Conservation (phyloP, 306 rosid species). For the Gillenia trifoliata region DNA sequence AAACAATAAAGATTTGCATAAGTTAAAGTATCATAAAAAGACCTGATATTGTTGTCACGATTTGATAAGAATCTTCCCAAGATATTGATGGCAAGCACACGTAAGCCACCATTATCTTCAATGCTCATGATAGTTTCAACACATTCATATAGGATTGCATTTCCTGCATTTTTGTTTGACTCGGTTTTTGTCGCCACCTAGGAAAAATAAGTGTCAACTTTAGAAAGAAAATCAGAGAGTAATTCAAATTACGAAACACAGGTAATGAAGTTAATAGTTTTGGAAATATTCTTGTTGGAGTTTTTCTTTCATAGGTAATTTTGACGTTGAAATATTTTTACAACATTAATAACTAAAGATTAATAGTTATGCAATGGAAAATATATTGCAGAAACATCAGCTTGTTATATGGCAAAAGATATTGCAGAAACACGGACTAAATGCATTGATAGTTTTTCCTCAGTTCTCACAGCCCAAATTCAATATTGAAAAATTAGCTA, state of each 20-base stretch:
- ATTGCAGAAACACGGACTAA: conserved; percentile 1
- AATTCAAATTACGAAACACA: conserved; percentile 2
- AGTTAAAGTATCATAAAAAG: conserved; percentile 8
- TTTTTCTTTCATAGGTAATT: not conserved
- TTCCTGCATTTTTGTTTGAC: conserved; percentile 94
- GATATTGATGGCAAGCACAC: conserved; percentile 95
- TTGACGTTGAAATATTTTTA: conserved; percentile 12
- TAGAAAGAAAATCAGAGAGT: not conserved
- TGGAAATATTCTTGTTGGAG: not conserved
- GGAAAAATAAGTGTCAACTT: conserved; percentile 19
- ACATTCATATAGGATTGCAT: conserved; percentile 92
- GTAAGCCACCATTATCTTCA: conserved; percentile 93
- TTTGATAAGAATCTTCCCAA: conserved; percentile 96
- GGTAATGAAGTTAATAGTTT: not conserved
- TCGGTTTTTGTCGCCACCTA: conserved; percentile 99
- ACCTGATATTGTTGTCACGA: conserved; percentile 99
- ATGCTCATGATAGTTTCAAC: conserved; percentile 98
- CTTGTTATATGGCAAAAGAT: not conserved
- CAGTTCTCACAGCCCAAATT: not conserved
- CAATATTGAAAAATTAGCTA: not conserved
- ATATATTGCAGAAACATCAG: not conserved
- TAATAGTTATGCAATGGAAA: conserved; percentile 1
- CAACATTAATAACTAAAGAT: conserved; percentile 10
- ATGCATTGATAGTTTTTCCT: conserved; percentile 1
- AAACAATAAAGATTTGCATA: not conserved